Conservation (phyloP, 169 alveolate species). For the Cryptosporidium viatorum region DNA sequence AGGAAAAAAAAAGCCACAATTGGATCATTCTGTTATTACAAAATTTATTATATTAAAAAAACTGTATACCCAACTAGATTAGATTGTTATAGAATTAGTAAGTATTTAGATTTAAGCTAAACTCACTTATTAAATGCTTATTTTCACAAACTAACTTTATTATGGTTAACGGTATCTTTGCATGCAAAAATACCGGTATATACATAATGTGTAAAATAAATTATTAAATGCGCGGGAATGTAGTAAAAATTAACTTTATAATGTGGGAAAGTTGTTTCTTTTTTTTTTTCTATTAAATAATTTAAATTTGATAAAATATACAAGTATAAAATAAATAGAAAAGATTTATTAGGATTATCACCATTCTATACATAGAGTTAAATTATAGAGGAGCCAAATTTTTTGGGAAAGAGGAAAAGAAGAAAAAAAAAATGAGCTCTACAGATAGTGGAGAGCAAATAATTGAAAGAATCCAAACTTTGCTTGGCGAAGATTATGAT, state of each 20-base stretch:
- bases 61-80: too few relatives aligned
- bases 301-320: background rate
- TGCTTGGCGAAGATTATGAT: constrained; percentile 63
- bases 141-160: too few relatives aligned
- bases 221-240: background rate
- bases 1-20: too few relatives aligned
- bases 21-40: too few relatives aligned
- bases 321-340: background rate
- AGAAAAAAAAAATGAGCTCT: constrained; percentile 15
- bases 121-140: too few relatives aligned
- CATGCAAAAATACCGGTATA: background rate
- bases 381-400: background rate
- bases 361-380: background rate
- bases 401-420: background rate
- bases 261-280: background rate
- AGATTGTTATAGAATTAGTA: too few relatives aligned
- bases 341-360: background rate
- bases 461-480: constrained; percentile 17
- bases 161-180: background rate
- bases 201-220: background rate
- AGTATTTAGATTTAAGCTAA: too few relatives aligned
- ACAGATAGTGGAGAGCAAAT: constrained; percentile 21
- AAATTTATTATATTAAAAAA: too few relatives aligned
- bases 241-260: background rate
- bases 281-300: background rate